phyloP scores from a whole-genome alignment of 306 rosid genomes.

The Quercus cerris region DNA sequence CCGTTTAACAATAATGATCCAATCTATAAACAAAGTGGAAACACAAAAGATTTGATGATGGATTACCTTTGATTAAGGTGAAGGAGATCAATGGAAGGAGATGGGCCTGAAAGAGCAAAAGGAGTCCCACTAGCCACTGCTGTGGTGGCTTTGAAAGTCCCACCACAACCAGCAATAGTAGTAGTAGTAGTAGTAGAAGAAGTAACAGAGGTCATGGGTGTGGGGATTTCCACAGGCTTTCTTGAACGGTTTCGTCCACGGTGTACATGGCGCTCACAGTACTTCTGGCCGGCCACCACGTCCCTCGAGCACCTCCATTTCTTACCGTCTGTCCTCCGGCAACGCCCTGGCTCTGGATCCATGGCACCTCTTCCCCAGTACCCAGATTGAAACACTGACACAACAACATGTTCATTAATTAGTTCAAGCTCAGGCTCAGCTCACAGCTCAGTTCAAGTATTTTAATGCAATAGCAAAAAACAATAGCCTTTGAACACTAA shows the following conservation, averaged over 20 bases:
- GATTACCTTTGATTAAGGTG: conserved; percentile 59
- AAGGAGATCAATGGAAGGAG: conserved; percentile 60
- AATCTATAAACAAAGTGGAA: background rate
- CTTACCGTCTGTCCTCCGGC: conserved; percentile 95
- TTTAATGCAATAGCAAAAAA: background rate
- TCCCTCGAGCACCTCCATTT: conserved; percentile 99
- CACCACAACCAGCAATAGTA: background rate
- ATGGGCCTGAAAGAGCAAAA: conserved; percentile 36
- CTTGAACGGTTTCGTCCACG: conserved; percentile 99
- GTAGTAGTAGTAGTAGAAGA: background rate
- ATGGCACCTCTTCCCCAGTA: conserved; percentile 87
- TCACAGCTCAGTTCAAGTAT: no score
- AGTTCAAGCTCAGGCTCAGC: background rate
- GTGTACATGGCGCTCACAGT: conserved; percentile 96
- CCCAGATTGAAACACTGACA: conserved; percentile 71
- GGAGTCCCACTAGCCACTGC: conserved; percentile 24
- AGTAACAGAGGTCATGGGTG: conserved; percentile 29
- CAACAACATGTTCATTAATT: conserved; percentile 6
- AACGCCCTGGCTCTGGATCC: conserved; percentile 99
- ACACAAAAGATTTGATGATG: background rate
- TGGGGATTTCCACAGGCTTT: conserved; percentile 99
- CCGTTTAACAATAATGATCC: background rate
- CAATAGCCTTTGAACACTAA: background rate
- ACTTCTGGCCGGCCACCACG: conserved; percentile 94
- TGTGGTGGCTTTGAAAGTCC: conserved; percentile 23